These are phyloP conservation scores for Cercophora samala DNA, from an alignment of 495 filamentous ascomycete genomes.

Conservation along the genomic window DNA sequence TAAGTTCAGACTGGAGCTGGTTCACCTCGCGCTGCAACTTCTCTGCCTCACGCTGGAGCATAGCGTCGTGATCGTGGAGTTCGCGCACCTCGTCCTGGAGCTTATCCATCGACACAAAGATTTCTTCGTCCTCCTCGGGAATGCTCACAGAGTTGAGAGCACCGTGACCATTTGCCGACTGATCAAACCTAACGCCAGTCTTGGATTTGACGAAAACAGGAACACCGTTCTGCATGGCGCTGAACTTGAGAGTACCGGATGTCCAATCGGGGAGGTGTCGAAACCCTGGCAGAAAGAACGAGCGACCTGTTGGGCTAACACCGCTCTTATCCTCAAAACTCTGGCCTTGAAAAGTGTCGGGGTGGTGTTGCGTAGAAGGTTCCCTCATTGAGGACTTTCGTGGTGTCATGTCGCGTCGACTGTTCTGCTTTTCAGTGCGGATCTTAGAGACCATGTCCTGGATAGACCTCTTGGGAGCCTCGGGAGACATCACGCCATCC, in stretches of 20 bases:
- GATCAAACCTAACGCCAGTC: conserved; percentile 23
- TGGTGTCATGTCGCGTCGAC: conserved; percentile 24
- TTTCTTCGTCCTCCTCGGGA: conserved; percentile 47
- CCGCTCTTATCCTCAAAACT: conserved; percentile 24
- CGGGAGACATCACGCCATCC: conserved; percentile 19
- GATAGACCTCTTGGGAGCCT: conserved; percentile 28
- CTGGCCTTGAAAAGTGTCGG: conserved; percentile 8
- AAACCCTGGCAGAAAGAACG: conserved; percentile 45
- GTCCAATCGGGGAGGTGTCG: conserved; percentile 48
- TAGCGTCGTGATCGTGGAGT: conserved; percentile 49
- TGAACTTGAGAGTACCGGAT: conserved; percentile 43
- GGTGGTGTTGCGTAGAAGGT: conserved; percentile 2
- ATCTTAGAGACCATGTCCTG: conserved; percentile 36
- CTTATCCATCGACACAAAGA: conserved; percentile 54
- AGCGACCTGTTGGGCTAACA: conserved; percentile 40
- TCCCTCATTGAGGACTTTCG: conserved; percentile 19
- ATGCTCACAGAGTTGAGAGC: conserved; percentile 40
- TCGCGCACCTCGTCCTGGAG: conserved; percentile 50
- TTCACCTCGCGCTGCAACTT: conserved; percentile 46
- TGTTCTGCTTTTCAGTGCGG: conserved; percentile 28
- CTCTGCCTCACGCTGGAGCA: conserved; percentile 47
- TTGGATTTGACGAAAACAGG: conserved; percentile 44
- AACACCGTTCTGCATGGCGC: conserved; percentile 44
- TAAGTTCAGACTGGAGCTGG: conserved; percentile 42
- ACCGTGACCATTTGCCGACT: conserved; percentile 34